Conservation (phyloP, 2,329 filamentous ascomycete genomes). For the Sporothrix curviconia region DNA sequence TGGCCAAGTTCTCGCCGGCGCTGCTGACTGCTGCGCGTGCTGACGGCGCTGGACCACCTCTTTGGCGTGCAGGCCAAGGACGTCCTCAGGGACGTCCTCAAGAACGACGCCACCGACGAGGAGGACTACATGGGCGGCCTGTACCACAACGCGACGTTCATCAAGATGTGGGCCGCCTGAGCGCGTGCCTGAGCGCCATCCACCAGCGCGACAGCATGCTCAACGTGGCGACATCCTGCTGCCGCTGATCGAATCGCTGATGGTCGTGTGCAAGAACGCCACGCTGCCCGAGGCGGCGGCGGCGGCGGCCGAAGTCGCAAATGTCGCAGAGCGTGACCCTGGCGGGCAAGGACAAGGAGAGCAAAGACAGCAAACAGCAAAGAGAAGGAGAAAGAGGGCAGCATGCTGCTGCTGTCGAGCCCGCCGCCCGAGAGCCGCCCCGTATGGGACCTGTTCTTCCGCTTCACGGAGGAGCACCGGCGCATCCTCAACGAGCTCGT, state of each 20-base stretch:
- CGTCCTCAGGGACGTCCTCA: background rate
- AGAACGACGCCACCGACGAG: constrained; percentile 42
- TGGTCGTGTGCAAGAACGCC: constrained; percentile 99
- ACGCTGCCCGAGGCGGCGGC: constrained; percentile 59
- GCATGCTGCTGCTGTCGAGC: constrained; percentile 59
- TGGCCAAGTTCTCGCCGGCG: constrained; percentile 91
- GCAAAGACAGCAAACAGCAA: background rate
- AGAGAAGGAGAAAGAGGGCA: no score
- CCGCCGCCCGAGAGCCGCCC: constrained; percentile 57
- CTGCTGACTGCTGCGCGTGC: constrained; percentile 85
- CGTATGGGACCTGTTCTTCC: constrained; percentile 71
- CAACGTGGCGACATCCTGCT: constrained; percentile 95
- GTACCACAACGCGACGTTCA: constrained; percentile 87
- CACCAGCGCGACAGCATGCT: constrained; percentile 90
- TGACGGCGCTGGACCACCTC: constrained; percentile 91
- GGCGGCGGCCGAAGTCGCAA: constrained; percentile 18
- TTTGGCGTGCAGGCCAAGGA: constrained; percentile 71
- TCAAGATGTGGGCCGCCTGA: constrained; percentile 86
- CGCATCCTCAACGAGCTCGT: constrained; percentile 98
- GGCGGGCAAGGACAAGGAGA: constrained; percentile 20
- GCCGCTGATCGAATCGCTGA: constrained; percentile 89
- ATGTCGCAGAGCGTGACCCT: constrained; percentile 14
- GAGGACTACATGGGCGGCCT: constrained; percentile 80
- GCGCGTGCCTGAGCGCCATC: constrained; percentile 80
- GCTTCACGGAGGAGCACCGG: constrained; percentile 93